phyloP scores from a whole-genome alignment of 768 basidiomycete species.

The Auricularia auricula-judae region DNA sequence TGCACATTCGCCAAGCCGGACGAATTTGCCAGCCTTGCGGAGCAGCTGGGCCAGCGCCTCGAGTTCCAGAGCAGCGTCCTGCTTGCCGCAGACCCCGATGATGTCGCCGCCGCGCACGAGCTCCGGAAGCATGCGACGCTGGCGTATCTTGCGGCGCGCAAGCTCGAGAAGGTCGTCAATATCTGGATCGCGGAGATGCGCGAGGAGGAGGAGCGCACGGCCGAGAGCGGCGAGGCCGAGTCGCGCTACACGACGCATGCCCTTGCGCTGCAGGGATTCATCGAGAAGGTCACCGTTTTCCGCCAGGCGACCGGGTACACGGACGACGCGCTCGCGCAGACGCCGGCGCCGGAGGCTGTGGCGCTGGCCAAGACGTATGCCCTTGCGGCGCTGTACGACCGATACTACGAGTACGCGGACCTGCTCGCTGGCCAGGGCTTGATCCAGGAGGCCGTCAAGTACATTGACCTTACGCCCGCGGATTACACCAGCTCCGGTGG shows the following conservation, averaged over 20 bases:
- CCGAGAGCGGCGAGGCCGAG: constrained; percentile 12
- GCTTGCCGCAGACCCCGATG: constrained; percentile 36
- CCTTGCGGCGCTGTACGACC: constrained; percentile 77
- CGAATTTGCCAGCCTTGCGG: constrained; percentile 79
- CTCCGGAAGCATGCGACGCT: constrained; percentile 82
- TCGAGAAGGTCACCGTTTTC: constrained; percentile 96
- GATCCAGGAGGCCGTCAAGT: constrained; percentile 67
- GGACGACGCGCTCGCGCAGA: constrained; percentile 52
- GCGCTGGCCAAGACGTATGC: constrained; percentile 58
- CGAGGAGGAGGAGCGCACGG: constrained; percentile 65
- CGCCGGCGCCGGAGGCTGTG: constrained; percentile 26
- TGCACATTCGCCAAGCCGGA: constrained; percentile 85
- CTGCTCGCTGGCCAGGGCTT: constrained; percentile 86
- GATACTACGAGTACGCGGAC: constrained; percentile 93
- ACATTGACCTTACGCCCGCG: constrained; percentile 66
- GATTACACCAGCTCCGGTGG: constrained; percentile 60
- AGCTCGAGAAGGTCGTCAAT: constrained; percentile 74
- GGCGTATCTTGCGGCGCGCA: constrained; percentile 86
- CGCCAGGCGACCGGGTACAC: constrained; percentile 72
- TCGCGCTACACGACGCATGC: constrained; percentile 73
- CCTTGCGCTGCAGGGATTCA: constrained; percentile 79
- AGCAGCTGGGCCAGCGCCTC: constrained; percentile 83
- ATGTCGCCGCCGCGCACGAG: constrained; percentile 30
- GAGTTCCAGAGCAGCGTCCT: constrained; percentile 71
- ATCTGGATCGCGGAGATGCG: constrained; percentile 87